Conservation (phyloP, 306 rosid species). For the Datisca glomerata region DNA sequence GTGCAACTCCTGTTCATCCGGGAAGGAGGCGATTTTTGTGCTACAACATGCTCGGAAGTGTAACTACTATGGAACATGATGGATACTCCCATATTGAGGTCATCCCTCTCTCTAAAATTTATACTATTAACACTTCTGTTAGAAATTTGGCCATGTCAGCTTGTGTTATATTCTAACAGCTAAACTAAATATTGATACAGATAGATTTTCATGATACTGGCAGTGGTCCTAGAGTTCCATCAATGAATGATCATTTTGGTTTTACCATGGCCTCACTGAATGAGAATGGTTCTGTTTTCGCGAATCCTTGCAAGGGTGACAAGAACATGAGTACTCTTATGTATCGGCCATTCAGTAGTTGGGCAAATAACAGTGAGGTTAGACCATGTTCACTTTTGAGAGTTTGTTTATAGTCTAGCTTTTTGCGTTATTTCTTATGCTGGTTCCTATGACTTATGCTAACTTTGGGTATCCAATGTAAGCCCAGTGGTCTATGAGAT, state of each 20-base stretch:
- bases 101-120: slow-evolving; percentile 1
- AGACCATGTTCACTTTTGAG: slow-evolving; percentile 14
- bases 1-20: slow-evolving; percentile 68
- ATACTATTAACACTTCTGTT: not conserved
- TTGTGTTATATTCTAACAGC: slow-evolving; percentile 10
- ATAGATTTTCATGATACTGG: slow-evolving; percentile 95
- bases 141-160: not conserved
- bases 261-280: slow-evolving; percentile 88
- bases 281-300: slow-evolving; percentile 74
- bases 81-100: slow-evolving; percentile 97
- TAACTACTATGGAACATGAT: slow-evolving; percentile 69
- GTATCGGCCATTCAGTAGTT: slow-evolving; percentile 90
- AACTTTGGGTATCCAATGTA: slow-evolving; percentile 17
- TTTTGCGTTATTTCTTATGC: slow-evolving; percentile 5
- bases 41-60: slow-evolving; percentile 87
- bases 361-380: slow-evolving; percentile 96
- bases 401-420: slow-evolving; percentile 2
- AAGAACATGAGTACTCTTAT: slow-evolving; percentile 86
- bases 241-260: slow-evolving; percentile 97
- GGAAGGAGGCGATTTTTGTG: slow-evolving; percentile 83
- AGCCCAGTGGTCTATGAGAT: slow-evolving; percentile 92
- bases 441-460: no score
- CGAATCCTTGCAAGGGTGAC: slow-evolving; percentile 93
- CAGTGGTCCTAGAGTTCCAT: slow-evolving; percentile 78
- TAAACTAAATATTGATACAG: slow-evolving; percentile 26